Conservation (phyloP, 129 eudicot species). For the Sambucus nigra region DNA sequence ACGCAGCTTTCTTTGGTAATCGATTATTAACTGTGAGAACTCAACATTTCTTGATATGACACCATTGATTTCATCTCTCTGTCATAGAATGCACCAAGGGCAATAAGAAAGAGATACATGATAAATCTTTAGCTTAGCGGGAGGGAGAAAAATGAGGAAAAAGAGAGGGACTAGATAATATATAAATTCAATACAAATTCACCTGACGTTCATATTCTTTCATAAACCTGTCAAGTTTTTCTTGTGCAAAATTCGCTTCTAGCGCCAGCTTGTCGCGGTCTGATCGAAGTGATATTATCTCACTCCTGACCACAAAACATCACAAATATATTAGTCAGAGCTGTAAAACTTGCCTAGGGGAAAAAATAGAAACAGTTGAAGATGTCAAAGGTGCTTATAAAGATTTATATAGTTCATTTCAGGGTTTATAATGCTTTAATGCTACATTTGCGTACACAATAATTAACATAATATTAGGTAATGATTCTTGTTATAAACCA, state of each 20-base stretch:
- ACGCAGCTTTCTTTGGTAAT: conserved; percentile 75
- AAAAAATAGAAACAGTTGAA: background rate
- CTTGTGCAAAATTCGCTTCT: conserved; percentile 68
- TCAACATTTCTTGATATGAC: conserved; percentile 73
- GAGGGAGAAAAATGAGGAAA: background rate
- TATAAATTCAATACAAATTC: background rate
- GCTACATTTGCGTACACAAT: background rate
- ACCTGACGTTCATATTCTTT: conserved; percentile 76
- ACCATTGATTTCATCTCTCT: conserved; percentile 56
- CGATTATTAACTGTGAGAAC: conserved; percentile 68
- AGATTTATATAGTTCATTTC: background rate
- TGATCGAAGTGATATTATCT: conserved; percentile 46
- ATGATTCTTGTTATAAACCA: too few species aligned
- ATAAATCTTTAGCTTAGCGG: background rate
- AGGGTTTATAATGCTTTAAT: background rate
- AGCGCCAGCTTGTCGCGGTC: conserved; percentile 60
- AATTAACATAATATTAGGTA: background rate
- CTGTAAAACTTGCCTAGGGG: background rate
- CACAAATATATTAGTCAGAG: background rate
- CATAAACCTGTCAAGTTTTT: conserved; percentile 64
- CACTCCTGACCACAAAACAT: conserved; percentile 24
- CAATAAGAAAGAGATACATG: background rate
- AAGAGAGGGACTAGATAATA: background rate
- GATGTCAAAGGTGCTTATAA: background rate
- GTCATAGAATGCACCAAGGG: conserved; percentile 6